These are phyloP conservation scores for Phytophthora multivora DNA, from an alignment of 352 stramenopile species.

Conservation along the genomic window DNA sequence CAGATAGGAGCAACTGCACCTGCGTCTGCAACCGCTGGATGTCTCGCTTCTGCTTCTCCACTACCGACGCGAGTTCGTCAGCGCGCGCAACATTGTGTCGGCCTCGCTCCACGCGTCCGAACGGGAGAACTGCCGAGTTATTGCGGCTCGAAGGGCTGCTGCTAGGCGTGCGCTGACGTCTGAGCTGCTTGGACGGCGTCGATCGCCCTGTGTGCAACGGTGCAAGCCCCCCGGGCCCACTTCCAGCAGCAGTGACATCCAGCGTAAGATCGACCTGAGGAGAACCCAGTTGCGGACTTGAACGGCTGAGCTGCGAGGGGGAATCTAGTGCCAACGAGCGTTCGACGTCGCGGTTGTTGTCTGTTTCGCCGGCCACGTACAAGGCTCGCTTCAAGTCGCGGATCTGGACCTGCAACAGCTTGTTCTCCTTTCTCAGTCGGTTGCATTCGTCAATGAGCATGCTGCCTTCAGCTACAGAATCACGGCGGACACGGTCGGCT, in stretches of 20 bases:
- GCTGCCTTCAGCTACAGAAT: constrained; percentile 79
- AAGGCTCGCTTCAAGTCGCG: constrained; percentile 58
- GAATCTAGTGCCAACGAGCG: constrained; percentile 1
- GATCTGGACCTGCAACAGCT: constrained; percentile 61
- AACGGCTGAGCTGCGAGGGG: constrained; percentile 29
- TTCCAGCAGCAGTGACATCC: constrained; percentile 17
- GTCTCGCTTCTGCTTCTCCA: constrained; percentile 69
- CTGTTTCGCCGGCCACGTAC: constrained; percentile 1
- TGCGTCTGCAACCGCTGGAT: constrained; percentile 73
- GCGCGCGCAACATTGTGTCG: constrained; percentile 25
- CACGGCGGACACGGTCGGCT: constrained; percentile 64
- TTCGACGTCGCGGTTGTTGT: constrained; percentile 9
- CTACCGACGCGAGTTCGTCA: constrained; percentile 49
- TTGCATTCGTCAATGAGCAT: constrained; percentile 85
- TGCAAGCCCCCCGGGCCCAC: constrained; percentile 20
- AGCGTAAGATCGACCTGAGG: constrained; percentile 28
- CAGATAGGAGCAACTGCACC: constrained; percentile 63
- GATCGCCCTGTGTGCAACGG: constrained; percentile 31
- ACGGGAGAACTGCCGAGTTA: constrained; percentile 44
- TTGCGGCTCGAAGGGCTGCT: constrained; percentile 15
- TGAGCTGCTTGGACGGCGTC: constrained; percentile 35
- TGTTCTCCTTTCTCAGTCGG: constrained; percentile 77
- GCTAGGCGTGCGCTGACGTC: constrained; percentile 23
- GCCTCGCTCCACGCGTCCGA: constrained; percentile 45
- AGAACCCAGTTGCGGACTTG: constrained; percentile 39